A percentile compares a stretch with the other conserved stretches of the same genome.
These are phyloP conservation scores for Pinus tabuliformis DNA, from an alignment of 75 land plant species.

Conservation along the genomic window DNA sequence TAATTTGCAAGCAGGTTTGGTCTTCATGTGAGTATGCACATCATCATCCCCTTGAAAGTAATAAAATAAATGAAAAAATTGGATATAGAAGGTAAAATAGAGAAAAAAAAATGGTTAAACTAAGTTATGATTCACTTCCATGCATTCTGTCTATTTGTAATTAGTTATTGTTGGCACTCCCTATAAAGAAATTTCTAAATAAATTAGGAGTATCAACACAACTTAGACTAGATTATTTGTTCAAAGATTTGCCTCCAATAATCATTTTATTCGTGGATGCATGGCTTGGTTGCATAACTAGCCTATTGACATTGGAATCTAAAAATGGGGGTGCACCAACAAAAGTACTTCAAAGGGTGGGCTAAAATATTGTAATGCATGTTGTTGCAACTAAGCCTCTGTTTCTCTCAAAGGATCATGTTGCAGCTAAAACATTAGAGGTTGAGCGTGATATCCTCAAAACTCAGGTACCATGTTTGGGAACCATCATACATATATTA, in stretches of 20 bases:
- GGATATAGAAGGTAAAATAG: neutral
- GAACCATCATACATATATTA: no score
- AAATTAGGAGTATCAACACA: neutral
- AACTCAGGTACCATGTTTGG: constrained; percentile 62
- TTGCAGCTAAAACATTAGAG: constrained; percentile 65
- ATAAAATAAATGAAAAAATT: neutral
- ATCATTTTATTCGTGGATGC: constrained; percentile 6
- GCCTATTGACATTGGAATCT: constrained; percentile 69
- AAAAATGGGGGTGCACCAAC: constrained; percentile 38
- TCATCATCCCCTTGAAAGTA: neutral
- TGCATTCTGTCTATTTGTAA: neutral
- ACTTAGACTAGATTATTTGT: neutral
- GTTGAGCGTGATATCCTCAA: constrained; percentile 72
- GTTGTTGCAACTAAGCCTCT: constrained; percentile 82
- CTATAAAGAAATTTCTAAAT: neutral
- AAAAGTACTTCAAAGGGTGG: constrained; percentile 54
- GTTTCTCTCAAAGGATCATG: no score
- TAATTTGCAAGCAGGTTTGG: no score
- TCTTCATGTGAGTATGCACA: neutral
- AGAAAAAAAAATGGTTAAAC: neutral
- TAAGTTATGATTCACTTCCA: neutral
- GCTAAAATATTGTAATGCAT: constrained; percentile 92
- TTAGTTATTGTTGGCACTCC: neutral
- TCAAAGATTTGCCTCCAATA: neutral
- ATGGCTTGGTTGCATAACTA: constrained; percentile 88